Evolutionary conservation across 306 rosid genomes (phyloP), one percentile per base, ranked within the genome.

Genomic region (Prunus armeniaca): DNA sequence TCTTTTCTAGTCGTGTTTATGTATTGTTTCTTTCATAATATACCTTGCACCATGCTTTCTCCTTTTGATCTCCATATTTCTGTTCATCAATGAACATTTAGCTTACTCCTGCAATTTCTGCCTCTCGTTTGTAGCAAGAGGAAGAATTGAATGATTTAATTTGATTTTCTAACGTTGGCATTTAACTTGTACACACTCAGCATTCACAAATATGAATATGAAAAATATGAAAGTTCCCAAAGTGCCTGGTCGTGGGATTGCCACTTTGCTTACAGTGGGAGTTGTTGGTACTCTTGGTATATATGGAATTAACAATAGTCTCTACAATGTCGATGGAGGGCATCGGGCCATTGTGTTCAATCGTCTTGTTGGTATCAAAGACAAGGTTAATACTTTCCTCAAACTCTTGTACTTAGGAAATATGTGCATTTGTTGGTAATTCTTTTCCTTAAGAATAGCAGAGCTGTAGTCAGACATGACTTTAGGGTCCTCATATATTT

Each of bases 291-390:
- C 90, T 22, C 64, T 92, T 81, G 97, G 92, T 61, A 18, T 83
- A 73, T 92, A 89, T 82, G 92, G 82, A 57, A 89, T 85, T 75
- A 8, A 85, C 47, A 84, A 90, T 71, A 87, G 95, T 88, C 95
- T 92, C 70, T 94, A 90, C 96, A 90, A 92, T 76, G 97, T 92
- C 25, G 96, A 94, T 71, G 97, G 96, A 82, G 92, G 97, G 19
- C 94, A 89, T 78, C 86, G 91, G 12, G 97, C 97, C 52, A 89
- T 94, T 55, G 87, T 94, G 76, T 94, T 91, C 84, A 94, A 89
- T 74, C 98, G 95, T 60, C 14, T 94, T 3, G 51, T 80, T 38
- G 97, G 93, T 75, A 50, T 94, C 75, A 92, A 92, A 83, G 96
- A 90, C 61, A 87, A 92, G 98, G 97, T 89, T 80, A 69, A 19